Evolutionary conservation across 768 basidiomycete genomes (phyloP).

Genomic region (Cystoderma amianthinum): DNA sequence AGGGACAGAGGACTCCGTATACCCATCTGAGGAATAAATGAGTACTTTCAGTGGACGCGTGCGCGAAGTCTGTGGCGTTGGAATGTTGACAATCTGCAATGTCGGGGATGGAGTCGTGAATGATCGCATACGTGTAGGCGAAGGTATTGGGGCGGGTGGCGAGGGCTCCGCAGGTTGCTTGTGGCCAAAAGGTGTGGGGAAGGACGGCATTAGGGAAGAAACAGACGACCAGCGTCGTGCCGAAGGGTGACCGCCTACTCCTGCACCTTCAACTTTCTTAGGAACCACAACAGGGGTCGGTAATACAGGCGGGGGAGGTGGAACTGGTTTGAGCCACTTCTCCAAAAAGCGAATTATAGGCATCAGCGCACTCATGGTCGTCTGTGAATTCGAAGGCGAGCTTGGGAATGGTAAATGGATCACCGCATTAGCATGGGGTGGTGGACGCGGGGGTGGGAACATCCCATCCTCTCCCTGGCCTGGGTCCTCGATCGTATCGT

Average conservation of each 20-base stretch:
- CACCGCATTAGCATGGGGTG: slow-evolving; percentile 65
- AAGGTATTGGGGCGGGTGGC: slow-evolving; percentile 8
- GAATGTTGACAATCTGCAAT: slow-evolving; percentile 7
- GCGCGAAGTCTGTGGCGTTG: slow-evolving; percentile 23
- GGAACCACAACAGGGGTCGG: slow-evolving; percentile 1
- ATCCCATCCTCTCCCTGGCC: slow-evolving; percentile 12
- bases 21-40: slow-evolving; percentile 80
- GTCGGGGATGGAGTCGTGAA: slow-evolving; percentile 23
- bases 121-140: slow-evolving; percentile 21
- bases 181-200: slow-evolving; percentile 21
- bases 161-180: not conserved
- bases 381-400: slow-evolving; percentile 47
- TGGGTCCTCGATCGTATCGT: slow-evolving; percentile 10
- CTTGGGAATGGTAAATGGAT: slow-evolving; percentile 74
- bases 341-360: slow-evolving; percentile 67
- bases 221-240: slow-evolving; percentile 38
- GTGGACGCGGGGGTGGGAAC: slow-evolving; percentile 50
- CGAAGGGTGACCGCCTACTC: slow-evolving; percentile 5
- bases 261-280: slow-evolving; percentile 8
- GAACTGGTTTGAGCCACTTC: slow-evolving; percentile 47
- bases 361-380: slow-evolving; percentile 50
- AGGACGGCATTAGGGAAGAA: slow-evolving; percentile 30
- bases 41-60: slow-evolving; percentile 68
- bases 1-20: slow-evolving; percentile 88
- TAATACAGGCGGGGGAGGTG: slow-evolving; percentile 12